Conservation (phyloP, 192 early-diverging fungal genomes). For the Coemansia sp. region DNA sequence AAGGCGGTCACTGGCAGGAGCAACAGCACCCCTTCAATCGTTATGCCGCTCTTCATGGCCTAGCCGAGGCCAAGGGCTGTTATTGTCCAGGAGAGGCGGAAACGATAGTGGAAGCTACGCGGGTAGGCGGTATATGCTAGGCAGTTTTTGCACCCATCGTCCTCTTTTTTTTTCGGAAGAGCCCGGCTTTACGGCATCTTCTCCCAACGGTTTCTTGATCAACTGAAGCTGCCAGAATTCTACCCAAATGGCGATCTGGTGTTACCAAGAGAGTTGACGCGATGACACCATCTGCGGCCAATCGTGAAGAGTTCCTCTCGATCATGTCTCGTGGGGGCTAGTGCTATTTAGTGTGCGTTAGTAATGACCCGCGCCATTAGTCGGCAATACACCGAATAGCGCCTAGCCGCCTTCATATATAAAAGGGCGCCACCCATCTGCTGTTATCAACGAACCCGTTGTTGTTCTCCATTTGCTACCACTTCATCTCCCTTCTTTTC, state of each 20-base stretch:
- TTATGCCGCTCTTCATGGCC: too few relatives aligned
- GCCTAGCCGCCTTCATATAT: conserved; percentile 3
- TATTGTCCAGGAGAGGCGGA: too few relatives aligned
- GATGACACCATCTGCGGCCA: not conserved
- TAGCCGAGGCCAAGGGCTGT: too few relatives aligned
- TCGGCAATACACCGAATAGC: not conserved
- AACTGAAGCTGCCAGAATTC: not conserved
- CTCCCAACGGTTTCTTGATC: not conserved
- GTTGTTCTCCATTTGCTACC: not conserved
- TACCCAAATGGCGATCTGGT: conserved; percentile 1
- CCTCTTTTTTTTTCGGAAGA: not conserved
- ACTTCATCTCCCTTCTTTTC: not conserved
- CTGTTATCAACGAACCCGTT: not conserved
- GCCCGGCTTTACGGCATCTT: not conserved
- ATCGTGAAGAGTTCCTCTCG: conserved; percentile 4
- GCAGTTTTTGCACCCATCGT: not conserved
- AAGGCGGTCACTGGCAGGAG: too few relatives aligned
- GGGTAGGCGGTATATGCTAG: too few relatives aligned
- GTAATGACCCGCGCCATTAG: not conserved
- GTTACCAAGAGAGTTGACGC: conserved; percentile 3
- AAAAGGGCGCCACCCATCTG: conserved; percentile 1
- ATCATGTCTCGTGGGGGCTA: conserved; percentile 3
- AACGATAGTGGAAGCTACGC: too few relatives aligned
- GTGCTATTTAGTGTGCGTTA: not conserved
- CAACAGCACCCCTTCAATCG: too few relatives aligned